phyloP scores from a whole-genome alignment of 139 green algal genomes.

The Chlorella sp. region DNA sequence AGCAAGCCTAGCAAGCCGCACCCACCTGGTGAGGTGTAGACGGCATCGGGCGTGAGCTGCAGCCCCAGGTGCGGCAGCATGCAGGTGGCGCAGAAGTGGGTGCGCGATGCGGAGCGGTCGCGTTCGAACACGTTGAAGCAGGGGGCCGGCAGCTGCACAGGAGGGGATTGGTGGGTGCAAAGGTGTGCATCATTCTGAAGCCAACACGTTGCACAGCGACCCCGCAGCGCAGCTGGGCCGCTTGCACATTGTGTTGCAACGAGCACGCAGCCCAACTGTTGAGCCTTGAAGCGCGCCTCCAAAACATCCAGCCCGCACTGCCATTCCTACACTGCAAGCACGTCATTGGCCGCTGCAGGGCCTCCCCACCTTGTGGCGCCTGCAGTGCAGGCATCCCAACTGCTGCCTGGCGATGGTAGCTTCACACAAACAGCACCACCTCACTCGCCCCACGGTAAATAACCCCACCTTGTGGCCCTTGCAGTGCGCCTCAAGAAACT shows the following conservation, averaged over 20 bases:
- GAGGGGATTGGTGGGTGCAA: neutral
- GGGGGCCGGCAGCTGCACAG: constrained; percentile 16
- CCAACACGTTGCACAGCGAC: no score
- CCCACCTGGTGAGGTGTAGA: neutral
- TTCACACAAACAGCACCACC: neutral
- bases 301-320: no score
- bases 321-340: no score
- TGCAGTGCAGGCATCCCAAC: neutral
- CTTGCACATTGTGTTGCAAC: no score
- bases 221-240: no score
- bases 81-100: constrained; percentile 31
- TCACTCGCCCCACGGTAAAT: neutral
- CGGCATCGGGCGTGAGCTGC: constrained; percentile 12
- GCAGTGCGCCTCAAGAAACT: neutral
- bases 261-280: no score
- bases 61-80: constrained; percentile 28
- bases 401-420: no score
- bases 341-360: neutral
- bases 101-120: neutral
- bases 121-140: constrained; percentile 35
- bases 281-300: no score
- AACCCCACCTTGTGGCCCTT: neutral
- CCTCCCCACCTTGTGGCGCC: neutral
- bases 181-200: no score
- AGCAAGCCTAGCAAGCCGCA: no score